Evolutionary conservation across 345 rosid genomes (phyloP).

Genomic region (Anacardium occidentale): DNA sequence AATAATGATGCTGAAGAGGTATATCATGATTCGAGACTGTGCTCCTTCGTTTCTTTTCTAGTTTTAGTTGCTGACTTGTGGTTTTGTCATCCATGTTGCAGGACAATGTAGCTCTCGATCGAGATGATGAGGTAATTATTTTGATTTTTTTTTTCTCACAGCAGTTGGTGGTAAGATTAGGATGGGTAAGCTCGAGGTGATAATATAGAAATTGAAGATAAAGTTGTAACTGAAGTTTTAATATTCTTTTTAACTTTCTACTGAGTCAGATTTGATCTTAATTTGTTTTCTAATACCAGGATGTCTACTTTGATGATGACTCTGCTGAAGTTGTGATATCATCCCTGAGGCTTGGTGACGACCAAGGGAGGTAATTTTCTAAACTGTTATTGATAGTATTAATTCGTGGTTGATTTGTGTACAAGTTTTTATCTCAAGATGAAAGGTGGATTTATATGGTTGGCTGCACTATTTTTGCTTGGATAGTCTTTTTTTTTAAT

Average conservation of each 20-base stretch:
- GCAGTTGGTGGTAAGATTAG: not conserved
- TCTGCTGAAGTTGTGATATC: constrained; percentile 94
- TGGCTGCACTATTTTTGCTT: not conserved
- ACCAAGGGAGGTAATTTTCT: constrained; percentile 76
- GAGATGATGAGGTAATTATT: constrained; percentile 70
- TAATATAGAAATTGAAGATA: not conserved
- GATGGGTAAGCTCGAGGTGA: not conserved
- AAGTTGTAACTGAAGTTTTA: not conserved
- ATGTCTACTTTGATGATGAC: constrained; percentile 90
- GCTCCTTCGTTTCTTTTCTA: not conserved
- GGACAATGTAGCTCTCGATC: constrained; percentile 70
- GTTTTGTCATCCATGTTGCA: constrained; percentile 34
- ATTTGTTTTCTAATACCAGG: constrained; percentile 45
- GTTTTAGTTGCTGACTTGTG: constrained; percentile 6
- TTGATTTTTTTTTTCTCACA: not conserved
- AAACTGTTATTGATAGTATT: not conserved
- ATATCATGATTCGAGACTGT: not conserved
- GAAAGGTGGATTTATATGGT: not conserved
- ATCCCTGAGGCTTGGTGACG: constrained; percentile 92
- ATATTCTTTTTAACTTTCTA: not conserved
- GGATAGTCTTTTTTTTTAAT: not conserved
- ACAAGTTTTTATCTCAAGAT: not conserved
- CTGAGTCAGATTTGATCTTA: constrained; percentile 6
- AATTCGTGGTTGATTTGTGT: not conserved
- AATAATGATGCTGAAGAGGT: constrained; percentile 87